Percentiles rank a stretch among this genome's conserved stretches.
Evolutionary conservation across 108 stramenopile species (phyloP).

Genomic region (Pinguiococcus pyrenoidosus): DNA sequence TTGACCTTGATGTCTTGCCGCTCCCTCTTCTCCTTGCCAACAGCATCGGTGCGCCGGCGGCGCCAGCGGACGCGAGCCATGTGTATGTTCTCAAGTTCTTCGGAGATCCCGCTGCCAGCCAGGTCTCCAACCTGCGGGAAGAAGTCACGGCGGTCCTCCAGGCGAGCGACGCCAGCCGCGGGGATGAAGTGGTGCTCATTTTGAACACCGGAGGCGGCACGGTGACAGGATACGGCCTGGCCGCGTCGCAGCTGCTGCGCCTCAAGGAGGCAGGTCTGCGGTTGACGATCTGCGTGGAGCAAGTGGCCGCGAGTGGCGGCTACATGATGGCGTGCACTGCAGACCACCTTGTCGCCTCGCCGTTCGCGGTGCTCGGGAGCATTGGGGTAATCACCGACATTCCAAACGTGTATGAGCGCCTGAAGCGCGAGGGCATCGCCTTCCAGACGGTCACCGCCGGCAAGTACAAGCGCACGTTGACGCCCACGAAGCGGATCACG

Average conservation of each 20-base stretch:
- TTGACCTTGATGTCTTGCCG: too few relatives aligned
- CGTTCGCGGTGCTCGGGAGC: conserved; percentile 34
- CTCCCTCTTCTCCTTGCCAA: too few relatives aligned
- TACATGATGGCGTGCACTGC: conserved; percentile 49
- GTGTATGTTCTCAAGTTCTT: conserved; percentile 63
- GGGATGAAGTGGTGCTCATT: conserved; percentile 68
- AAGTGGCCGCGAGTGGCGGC: conserved; percentile 66
- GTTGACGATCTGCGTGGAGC: conserved; percentile 79
- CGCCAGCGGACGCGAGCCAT: neutral
- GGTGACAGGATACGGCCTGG: conserved; percentile 80
- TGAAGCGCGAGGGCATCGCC: conserved; percentile 75
- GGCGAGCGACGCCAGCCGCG: conserved; percentile 25
- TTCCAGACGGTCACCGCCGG: conserved; percentile 84
- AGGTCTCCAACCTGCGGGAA: conserved; percentile 60
- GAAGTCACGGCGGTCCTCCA: conserved; percentile 66
- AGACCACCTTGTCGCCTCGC: conserved; percentile 30
- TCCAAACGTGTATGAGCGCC: conserved; percentile 74
- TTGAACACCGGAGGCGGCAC: conserved; percentile 78
- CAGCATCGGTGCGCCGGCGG: too few relatives aligned
- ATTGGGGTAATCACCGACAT: conserved; percentile 46
- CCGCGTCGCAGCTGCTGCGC: conserved; percentile 54
- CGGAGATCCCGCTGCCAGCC: conserved; percentile 67
- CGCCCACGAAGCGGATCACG: conserved; percentile 74
- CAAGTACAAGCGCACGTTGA: conserved; percentile 74
- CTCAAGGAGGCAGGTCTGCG: conserved; percentile 58